Base-by-base conservation (phyloP, 129 eudicot species). In the Pittosporum tobira region DNA sequence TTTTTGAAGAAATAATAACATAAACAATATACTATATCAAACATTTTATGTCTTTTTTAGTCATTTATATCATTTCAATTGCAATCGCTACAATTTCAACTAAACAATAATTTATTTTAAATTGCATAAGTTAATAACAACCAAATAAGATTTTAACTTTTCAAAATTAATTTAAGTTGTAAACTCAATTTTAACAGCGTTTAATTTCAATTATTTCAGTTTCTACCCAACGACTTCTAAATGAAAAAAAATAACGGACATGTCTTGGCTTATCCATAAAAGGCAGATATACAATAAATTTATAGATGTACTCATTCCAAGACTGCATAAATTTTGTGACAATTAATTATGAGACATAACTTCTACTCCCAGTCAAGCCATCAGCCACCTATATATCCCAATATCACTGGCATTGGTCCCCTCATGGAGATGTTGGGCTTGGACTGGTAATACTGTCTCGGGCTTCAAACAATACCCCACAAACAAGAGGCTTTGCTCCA, bases 401-500 rank as follows among this genome's bases (percentile, higher is more conserved):
- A 30, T 29, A 22, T 36, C 48, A 22, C 30, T 14, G 19, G n/a
- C 44, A 57, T 38, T 48, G 22, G 15, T 15, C 57, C 47, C 54
- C 53, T 75, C 80, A 72, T 48, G 77, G 81, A 30, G 83, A 59
- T 34, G 73, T 61, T 60, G 77, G 66, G 34, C 47, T 64, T 46
- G 70, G 37, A 9, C 36, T 64, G 23, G 29, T n/a, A n/a, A n/a
- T 55, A 34, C 23, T 44, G 6, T 57, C 5, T 51, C 69, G 60
- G 56, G 78, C 61, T 38, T 66, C 67, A 69, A 75, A 71, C 64
- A 82, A 65, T 27, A 83, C 29, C 50, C 95, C 94, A 76, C 97
- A 90, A 58, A 79, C 80, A 63, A 90, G 80, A 7, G 94, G 89
- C 61, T 66, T 82, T 36, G 73, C 49, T 5, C 84, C 62, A 18